Evolutionary conservation across 1,284 basidiomycete genomes (phyloP), one percentile per base, ranked within the genome.

Genomic region (Cutaneotrichosporon sp.): DNA sequence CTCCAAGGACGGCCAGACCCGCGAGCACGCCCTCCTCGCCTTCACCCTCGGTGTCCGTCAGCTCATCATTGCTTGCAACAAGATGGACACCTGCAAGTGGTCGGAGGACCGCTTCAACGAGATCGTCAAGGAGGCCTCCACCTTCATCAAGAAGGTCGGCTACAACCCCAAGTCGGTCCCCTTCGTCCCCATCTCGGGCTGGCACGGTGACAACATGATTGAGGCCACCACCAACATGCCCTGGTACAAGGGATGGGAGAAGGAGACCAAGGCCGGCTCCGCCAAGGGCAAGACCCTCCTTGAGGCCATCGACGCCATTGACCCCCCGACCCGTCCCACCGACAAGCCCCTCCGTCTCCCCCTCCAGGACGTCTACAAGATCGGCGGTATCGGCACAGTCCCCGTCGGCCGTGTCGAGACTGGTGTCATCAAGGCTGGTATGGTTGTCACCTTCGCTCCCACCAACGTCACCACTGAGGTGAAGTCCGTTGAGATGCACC

Each of bases 161-260:
- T 99, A 94, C 87, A 97, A 98, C 87, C 94, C 96, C 78, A 97
- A 97, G 85, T 76, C 84, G 54, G 93, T 98, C 66, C 84, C 94
- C 65, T 98, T 98, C 82, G 96, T 98, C 66, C 94, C 96, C 75
- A 97, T 99, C 80, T 99, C 94, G 60, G 96, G 94, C 70, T 99
- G 94, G 94, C 91, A 97, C 84, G 96, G 94, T 77, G 94, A 99
- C 86, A 98, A 98, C 89, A 98, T 98, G 94, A 83, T 98, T 80
- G 94, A 98, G 83, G 88, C 91, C 79, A 92, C 91, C 64, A 10
- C 75, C 79, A 96, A 96, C 84, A 97, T 98, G 94, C 75, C 88
- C 57, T 98, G 94, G 94, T 98, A 88, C 87, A 99, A 97, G 85
- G 94, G 94, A 70, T 97, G 92, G 92, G 82, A 82, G 68, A 93